These are phyloP conservation scores for Grosmannia clavigera DNA, from an alignment of 2,329 filamentous ascomycete species.

Conservation along the genomic window DNA sequence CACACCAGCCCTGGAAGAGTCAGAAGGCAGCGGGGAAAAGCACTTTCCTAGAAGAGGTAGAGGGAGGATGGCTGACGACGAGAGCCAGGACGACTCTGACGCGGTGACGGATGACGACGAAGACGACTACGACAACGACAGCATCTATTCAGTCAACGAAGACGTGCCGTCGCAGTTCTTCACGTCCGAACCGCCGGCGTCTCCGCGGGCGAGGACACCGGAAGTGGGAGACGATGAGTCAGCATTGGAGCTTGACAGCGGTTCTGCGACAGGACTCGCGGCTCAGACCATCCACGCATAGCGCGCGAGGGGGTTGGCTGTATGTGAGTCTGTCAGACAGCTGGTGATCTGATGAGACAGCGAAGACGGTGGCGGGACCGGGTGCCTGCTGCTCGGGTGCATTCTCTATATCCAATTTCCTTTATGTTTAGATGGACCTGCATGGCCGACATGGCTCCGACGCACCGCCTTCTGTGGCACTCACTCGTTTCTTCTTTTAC, in stretches of 20 bases:
- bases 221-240: not conserved
- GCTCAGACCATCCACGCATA: constrained; percentile 1
- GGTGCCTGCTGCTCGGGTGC: not conserved
- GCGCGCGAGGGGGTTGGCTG: not conserved
- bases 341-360: not conserved
- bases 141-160: constrained; percentile 11
- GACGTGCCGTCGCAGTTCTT: constrained; percentile 24
- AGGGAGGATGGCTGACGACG: not conserved
- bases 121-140: not conserved
- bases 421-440: not conserved
- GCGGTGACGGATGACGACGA: not conserved
- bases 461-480: not conserved
- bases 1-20: constrained; percentile 30
- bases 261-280: not conserved
- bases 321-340: not conserved
- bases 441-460: not conserved
- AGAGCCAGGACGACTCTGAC: not conserved
- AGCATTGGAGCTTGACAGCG: not conserved
- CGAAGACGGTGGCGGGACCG: not conserved
- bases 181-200: constrained; percentile 27
- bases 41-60: constrained; percentile 11
- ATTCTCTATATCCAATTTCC: not conserved
- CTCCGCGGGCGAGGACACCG: constrained; percentile 12
- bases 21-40: constrained; percentile 17
- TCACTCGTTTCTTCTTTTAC: not conserved